These are phyloP conservation scores for Irineochytrium annulatum DNA, from an alignment of 192 early-diverging fungal species.

Conservation along the genomic window DNA sequence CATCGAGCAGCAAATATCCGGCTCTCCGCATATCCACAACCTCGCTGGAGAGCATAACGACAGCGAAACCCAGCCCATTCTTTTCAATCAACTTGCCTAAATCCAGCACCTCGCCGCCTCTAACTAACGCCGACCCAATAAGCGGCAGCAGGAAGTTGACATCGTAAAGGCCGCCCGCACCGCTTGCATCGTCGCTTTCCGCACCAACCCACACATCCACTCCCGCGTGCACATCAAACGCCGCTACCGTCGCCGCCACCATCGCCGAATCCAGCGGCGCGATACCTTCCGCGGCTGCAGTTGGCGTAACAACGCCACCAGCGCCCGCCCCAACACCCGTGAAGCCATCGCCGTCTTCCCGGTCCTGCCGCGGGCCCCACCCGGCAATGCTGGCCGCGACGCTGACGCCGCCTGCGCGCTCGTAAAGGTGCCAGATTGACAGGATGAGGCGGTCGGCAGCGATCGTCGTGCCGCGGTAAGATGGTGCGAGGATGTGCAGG, in stretches of 20 bases:
- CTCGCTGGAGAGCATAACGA: constrained; percentile 59
- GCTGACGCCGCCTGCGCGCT: constrained; percentile 50
- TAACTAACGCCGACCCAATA: constrained; percentile 49
- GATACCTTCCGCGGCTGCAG: constrained; percentile 49
- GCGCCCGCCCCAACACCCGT: constrained; percentile 28
- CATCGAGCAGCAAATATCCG: constrained; percentile 64
- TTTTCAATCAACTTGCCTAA: constrained; percentile 59
- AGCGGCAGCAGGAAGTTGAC: constrained; percentile 68
- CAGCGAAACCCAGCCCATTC: constrained; percentile 63
- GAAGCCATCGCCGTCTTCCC: constrained; percentile 21
- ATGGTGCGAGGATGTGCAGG: constrained; percentile 8
- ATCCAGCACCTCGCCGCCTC: constrained; percentile 50
- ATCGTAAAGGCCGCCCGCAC: constrained; percentile 49
- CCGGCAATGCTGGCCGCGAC: constrained; percentile 53
- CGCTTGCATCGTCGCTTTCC: background rate
- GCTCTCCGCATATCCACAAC: constrained; percentile 52
- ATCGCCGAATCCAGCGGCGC: constrained; percentile 55
- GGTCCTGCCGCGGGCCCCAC: constrained; percentile 47
- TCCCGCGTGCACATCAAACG: constrained; percentile 25
- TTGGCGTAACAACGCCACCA: constrained; percentile 22
- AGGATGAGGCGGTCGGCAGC: constrained; percentile 53
- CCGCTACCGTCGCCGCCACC: constrained; percentile 59
- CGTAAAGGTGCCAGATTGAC: constrained; percentile 52
- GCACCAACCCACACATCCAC: background rate
- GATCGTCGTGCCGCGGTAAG: constrained; percentile 56